phyloP scores from a whole-genome alignment of 169 alveolate genomes.

The Cryptosporidium bovis region DNA sequence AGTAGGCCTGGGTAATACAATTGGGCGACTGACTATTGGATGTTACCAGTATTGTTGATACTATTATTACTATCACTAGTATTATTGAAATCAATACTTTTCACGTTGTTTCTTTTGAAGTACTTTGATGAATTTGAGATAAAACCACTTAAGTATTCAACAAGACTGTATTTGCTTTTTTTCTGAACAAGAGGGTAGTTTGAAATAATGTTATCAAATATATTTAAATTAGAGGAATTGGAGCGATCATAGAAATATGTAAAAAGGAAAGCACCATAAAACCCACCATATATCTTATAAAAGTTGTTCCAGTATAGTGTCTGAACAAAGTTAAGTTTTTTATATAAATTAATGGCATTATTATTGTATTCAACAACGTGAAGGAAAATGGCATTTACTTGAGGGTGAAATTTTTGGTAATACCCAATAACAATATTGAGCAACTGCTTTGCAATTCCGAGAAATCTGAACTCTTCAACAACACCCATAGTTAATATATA shows the following conservation, averaged over 20 bases:
- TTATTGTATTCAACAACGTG: slow-evolving; percentile 69
- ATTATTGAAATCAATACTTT: too few relatives aligned
- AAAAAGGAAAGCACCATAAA: slow-evolving; percentile 62
- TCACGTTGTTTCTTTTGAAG: neutral
- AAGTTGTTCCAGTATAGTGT: slow-evolving; percentile 57
- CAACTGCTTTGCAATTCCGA: slow-evolving; percentile 64
- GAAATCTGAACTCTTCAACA: slow-evolving; percentile 65
- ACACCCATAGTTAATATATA: slow-evolving; percentile 71
- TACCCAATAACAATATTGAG: slow-evolving; percentile 38
- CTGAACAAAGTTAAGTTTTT: slow-evolving; percentile 27
- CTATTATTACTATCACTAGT: too few relatives aligned
- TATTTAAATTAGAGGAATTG: slow-evolving; percentile 7
- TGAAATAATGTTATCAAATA: slow-evolving; percentile 26
- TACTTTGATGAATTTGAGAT: slow-evolving; percentile 42
- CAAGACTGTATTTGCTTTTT: slow-evolving; percentile 24
- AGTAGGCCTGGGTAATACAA: too few relatives aligned
- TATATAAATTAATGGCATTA: slow-evolving; percentile 46
- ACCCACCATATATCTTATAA: slow-evolving; percentile 45
- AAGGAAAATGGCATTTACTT: slow-evolving; percentile 48
- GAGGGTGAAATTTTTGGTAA: slow-evolving; percentile 33
- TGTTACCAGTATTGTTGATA: too few relatives aligned
- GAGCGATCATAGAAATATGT: slow-evolving; percentile 50
- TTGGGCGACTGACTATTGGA: too few relatives aligned
- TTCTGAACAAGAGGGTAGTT: slow-evolving; percentile 6
- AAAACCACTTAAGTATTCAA: slow-evolving; percentile 9